A percentile compares a stretch with the other conserved stretches of the same genome.
These are phyloP conservation scores for Trichocladium uniseriatum DNA, from an alignment of 495 filamentous ascomycete genomes.

Conservation along the genomic window DNA sequence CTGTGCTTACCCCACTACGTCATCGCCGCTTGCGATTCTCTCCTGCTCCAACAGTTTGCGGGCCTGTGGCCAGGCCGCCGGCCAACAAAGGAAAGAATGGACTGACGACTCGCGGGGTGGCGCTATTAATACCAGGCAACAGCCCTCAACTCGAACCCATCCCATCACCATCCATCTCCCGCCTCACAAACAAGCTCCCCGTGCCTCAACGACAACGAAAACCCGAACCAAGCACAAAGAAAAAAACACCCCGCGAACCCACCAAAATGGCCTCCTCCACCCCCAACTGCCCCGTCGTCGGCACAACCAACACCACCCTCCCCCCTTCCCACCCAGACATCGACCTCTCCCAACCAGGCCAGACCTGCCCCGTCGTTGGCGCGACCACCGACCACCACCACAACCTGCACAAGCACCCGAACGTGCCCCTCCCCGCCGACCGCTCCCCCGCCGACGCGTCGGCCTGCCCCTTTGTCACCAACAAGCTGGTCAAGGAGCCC, in stretches of 20 bases:
- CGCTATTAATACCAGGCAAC: background rate
- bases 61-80: background rate
- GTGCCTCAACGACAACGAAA: background rate
- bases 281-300: slow-evolving; percentile 32
- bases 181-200: background rate
- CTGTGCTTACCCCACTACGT: no score
- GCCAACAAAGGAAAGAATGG: background rate
- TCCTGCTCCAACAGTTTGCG: background rate
- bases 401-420: slow-evolving; percentile 36
- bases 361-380: slow-evolving; percentile 36
- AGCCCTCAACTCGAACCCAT: no score
- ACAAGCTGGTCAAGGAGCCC: slow-evolving; percentile 30
- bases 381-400: slow-evolving; percentile 39
- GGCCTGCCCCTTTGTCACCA: slow-evolving; percentile 35
- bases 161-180: background rate
- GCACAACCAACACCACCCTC: slow-evolving; percentile 37
- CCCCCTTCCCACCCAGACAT: slow-evolving; percentile 35
- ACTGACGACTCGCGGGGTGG: background rate
- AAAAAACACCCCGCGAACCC: background rate
- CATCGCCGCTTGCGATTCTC: background rate
- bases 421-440: slow-evolving; percentile 24
- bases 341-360: slow-evolving; percentile 36
- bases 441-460: slow-evolving; percentile 29
- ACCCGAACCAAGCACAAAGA: background rate
- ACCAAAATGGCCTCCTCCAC: slow-evolving; percentile 10